Conservation (phyloP, 1,284 basidiomycete species). For the Chondrostereum purpureum region DNA sequence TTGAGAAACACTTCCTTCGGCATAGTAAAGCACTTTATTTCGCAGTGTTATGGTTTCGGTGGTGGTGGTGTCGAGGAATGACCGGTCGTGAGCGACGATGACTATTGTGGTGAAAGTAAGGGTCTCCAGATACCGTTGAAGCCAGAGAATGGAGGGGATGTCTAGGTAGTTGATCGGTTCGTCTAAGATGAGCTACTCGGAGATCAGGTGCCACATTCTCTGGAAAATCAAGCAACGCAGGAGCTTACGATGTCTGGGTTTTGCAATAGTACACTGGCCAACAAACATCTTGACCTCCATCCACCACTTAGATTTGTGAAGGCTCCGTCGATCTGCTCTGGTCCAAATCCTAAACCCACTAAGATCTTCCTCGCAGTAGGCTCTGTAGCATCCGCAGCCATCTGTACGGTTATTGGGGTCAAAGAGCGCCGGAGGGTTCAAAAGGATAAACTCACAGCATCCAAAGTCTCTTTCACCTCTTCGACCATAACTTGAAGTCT, state of each 20-base stretch:
- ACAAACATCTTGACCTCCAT: constrained; percentile 65
- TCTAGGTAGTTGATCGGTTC: constrained; percentile 45
- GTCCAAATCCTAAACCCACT: constrained; percentile 57
- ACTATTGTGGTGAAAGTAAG: constrained; percentile 47
- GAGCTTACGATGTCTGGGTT: constrained; percentile 59
- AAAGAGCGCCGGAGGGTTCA: constrained; percentile 7
- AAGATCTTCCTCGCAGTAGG: constrained; percentile 53
- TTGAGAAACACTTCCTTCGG: constrained; percentile 54
- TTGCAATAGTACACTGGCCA: constrained; percentile 73
- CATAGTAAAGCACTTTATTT: constrained; percentile 50
- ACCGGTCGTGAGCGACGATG: constrained; percentile 67
- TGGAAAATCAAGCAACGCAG: constrained; percentile 25
- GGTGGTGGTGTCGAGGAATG: constrained; percentile 59
- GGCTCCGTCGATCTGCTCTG: constrained; percentile 40
- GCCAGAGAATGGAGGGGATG: constrained; percentile 65
- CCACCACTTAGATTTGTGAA: constrained; percentile 57
- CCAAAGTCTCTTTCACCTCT: constrained; percentile 31
- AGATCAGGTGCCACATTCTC: not conserved
- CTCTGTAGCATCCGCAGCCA: constrained; percentile 40
- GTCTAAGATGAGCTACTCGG: constrained; percentile 10
- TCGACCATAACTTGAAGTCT: constrained; percentile 26
- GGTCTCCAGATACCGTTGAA: constrained; percentile 50
- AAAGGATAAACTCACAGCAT: constrained; percentile 25
- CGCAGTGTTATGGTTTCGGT: constrained; percentile 67
- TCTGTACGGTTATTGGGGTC: constrained; percentile 12